Conservation (phyloP, 805 yeast genomes). For the Komagataella kurtzmanii region DNA sequence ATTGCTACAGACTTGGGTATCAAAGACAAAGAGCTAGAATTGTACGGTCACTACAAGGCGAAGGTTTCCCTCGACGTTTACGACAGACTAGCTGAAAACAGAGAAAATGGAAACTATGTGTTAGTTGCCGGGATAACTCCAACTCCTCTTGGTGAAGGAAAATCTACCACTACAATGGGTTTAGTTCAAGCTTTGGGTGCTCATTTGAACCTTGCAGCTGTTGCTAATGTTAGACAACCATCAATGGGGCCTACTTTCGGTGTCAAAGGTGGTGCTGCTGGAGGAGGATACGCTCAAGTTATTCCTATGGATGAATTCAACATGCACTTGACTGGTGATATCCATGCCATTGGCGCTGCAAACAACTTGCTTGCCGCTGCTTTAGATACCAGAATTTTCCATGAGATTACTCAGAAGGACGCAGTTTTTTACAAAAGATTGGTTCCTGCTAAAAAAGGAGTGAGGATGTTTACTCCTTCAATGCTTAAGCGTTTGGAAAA, state of each 20-base stretch:
- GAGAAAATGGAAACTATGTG: constrained; percentile 56
- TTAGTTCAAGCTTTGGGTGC: constrained; percentile 74
- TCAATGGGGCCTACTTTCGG: constrained; percentile 87
- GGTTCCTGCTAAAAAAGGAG: constrained; percentile 65
- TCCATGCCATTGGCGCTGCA: constrained; percentile 76
- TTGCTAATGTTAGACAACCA: constrained; percentile 80
- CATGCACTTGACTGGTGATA: constrained; percentile 79
- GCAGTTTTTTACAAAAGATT: constrained; percentile 61
- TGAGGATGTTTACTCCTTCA: constrained; percentile 50
- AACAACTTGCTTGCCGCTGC: constrained; percentile 77
- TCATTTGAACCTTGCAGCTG: constrained; percentile 50
- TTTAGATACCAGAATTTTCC: constrained; percentile 77
- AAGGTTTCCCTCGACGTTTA: constrained; percentile 54
- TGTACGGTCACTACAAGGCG: constrained; percentile 66
- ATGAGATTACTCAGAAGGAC: constrained; percentile 62
- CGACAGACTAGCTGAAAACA: constrained; percentile 40
- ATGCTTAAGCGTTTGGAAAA: constrained; percentile 57
- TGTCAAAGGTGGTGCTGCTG: constrained; percentile 85
- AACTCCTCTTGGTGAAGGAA: constrained; percentile 79
- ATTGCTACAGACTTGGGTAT: constrained; percentile 63
- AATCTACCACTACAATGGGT: constrained; percentile 75
- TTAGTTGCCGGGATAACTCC: constrained; percentile 79
- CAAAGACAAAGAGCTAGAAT: constrained; percentile 54
- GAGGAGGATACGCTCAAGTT: constrained; percentile 81
- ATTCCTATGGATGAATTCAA: constrained; percentile 85